Conservation (phyloP, 2,329 filamentous ascomycete genomes). For the Anisogramma anomala region DNA sequence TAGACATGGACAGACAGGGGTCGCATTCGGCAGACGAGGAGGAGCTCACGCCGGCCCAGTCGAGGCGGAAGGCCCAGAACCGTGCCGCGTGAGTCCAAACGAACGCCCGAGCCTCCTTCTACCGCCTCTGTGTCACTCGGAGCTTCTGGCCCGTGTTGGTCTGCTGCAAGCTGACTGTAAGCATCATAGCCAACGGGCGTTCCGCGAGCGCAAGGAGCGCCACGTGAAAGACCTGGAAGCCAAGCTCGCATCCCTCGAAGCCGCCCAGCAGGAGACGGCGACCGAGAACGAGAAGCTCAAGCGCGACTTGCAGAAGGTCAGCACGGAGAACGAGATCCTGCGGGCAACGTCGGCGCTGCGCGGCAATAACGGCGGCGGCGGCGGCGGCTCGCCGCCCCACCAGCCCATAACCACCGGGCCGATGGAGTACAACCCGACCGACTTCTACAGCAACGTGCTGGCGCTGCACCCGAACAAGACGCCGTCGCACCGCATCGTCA, state of each 20-base stretch:
- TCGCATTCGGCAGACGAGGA: conserved; percentile 46
- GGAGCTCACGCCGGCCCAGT: conserved; percentile 44
- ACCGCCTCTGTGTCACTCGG: too few species aligned
- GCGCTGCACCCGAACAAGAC: conserved; percentile 50
- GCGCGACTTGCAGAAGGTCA: conserved; percentile 69
- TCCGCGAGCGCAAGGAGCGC: conserved; percentile 88
- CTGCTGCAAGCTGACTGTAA: conserved; percentile 4
- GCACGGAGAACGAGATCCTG: conserved; percentile 86
- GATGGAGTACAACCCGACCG: conserved; percentile 58
- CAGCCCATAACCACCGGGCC: conserved; percentile 48
- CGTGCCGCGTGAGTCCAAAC: conserved; percentile 43
- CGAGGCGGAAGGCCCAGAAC: conserved; percentile 49
- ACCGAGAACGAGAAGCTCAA: conserved; percentile 82
- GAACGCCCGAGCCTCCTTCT: background rate
- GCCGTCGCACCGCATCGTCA: conserved; percentile 57
- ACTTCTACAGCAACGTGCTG: conserved; percentile 56
- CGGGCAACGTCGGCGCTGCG: conserved; percentile 56
- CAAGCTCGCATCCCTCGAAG: conserved; percentile 68
- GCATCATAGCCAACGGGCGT: conserved; percentile 68
- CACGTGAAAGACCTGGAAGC: conserved; percentile 83
- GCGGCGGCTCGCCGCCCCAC: conserved; percentile 30
- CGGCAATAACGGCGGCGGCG: conserved; percentile 20
- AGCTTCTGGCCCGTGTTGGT: too few species aligned
- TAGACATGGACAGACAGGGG: conserved; percentile 24
- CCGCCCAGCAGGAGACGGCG: conserved; percentile 57